Evolutionary conservation across 352 stramenopile genomes (phyloP), one percentile per base, ranked within the genome.

Genomic region (Phytophthora sojae): DNA sequence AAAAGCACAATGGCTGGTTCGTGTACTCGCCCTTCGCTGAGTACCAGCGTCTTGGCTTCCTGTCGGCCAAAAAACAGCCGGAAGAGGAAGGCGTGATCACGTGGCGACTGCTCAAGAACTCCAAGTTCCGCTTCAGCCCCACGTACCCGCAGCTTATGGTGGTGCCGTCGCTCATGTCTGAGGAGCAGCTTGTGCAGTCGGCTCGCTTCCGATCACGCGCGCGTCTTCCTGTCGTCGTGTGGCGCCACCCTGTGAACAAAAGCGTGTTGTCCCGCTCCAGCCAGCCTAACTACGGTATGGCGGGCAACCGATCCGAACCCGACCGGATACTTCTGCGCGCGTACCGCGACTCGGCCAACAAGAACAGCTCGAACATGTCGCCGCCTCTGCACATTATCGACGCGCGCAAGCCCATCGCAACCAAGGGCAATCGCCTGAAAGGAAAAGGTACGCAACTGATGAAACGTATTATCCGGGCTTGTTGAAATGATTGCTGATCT

Each of bases 281-380:
- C 11, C 97, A 99, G 71, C 97, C 97, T 3, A 98, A 99, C 71
- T 97, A 99, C 37, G 97, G 97, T n/a, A 90, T 99, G 65, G 89
- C 95, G 44, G 95, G 96, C 23, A 98, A 99, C 79, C 94, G 90
- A 39, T 98, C 86, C 61, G 82, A 92, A 17, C 85, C 92, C 1
- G 97, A 99, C 76, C 95, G 98, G 56, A 91, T 93, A 64, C 72
- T 98, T 50, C 67, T 98, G 54, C 85, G 86, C 53, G 85, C 85
- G 44, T 92, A 96, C 74, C 85, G 95, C 7, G 95, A 98, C 44
- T 90, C 81, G 15, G 91, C 82, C 4, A 92, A 92, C 68, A 90
- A 85, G 61, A 95, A 88, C 62, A 91, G 80, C 64, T 88, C 73
- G 11, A 83, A 83, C 44, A 77, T 90, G 26, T 83, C 87, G 30